Evolutionary conservation across 139 green algal genomes (phyloP).

Genomic region (Chlorella sp.): DNA sequence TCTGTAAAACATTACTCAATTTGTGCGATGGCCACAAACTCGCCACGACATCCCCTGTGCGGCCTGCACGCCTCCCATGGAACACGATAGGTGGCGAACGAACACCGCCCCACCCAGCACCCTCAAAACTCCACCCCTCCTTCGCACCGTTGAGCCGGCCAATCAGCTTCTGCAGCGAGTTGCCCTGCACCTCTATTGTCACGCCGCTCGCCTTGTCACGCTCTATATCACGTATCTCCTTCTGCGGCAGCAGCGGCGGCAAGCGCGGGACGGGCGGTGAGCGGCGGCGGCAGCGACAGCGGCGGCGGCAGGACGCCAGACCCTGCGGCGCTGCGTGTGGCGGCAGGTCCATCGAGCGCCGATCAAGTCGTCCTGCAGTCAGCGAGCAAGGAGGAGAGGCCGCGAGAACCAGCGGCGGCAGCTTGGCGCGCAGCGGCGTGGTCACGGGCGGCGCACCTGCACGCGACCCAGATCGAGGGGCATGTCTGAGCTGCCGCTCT

Average conservation of each 20-base stretch:
- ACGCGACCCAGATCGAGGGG: conserved; percentile 24
- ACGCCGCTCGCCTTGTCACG: conserved; percentile 87
- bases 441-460: conserved; percentile 13
- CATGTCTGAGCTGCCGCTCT: not conserved
- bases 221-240: conserved; percentile 92
- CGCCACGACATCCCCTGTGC: too few relatives aligned
- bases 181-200: conserved; percentile 74
- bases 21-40: too few relatives aligned
- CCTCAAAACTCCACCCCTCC: too few relatives aligned
- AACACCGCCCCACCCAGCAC: too few relatives aligned
- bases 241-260: conserved; percentile 55
- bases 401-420: not conserved
- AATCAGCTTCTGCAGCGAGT: conserved; percentile 73
- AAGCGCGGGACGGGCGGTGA: too few relatives aligned
- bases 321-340: not conserved
- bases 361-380: not conserved
- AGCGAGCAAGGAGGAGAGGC: not conserved
- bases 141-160: conserved; percentile 74
- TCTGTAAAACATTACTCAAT: too few relatives aligned
- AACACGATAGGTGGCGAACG: too few relatives aligned
- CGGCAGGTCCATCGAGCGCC: not conserved
- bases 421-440: not conserved
- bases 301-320: not conserved
- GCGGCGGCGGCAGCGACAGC: not conserved
- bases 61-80: too few relatives aligned